Percentiles rank a stretch among this genome's conserved stretches.
phyloP scores from a whole-genome alignment of 441 rosid species.

The Melastoma candidum region DNA sequence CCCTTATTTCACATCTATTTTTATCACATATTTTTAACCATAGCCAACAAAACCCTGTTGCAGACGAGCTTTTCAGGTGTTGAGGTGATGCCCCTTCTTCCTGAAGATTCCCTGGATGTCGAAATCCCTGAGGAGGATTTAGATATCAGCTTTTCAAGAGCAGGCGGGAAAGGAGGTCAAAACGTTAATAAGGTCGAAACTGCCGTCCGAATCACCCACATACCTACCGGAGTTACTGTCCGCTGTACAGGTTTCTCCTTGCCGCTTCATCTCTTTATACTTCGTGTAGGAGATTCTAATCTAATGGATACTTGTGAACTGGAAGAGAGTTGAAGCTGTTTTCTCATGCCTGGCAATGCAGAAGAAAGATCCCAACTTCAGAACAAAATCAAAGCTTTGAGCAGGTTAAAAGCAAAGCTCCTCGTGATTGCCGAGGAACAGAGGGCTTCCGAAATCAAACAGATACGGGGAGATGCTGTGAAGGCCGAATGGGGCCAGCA shows the following conservation, averaged over 20 bases:
- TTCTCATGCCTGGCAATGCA: constrained; percentile 17
- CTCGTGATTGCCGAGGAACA: constrained; percentile 88
- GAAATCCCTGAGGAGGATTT: constrained; percentile 91
- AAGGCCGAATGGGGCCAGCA: constrained; percentile 99
- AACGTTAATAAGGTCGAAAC: constrained; percentile 94
- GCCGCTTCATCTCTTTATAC: background rate
- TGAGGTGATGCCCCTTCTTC: constrained; percentile 96
- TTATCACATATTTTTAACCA: too few species aligned
- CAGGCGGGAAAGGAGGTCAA: constrained; percentile 98
- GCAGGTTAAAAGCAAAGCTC: constrained; percentile 59
- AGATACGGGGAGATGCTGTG: constrained; percentile 80
- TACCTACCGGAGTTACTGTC: constrained; percentile 78
- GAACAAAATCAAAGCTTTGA: constrained; percentile 76
- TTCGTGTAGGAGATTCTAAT: too few species aligned
- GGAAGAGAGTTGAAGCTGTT: too few species aligned
- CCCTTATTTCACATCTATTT: background rate
- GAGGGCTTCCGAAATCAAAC: constrained; percentile 81
- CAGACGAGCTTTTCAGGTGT: constrained; percentile 98
- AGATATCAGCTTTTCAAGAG: constrained; percentile 76
- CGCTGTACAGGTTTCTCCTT: constrained; percentile 67
- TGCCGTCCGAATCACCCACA: constrained; percentile 85
- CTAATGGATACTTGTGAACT: too few species aligned
- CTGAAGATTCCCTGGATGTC: constrained; percentile 61
- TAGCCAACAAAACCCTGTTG: background rate
- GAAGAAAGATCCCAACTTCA: constrained; percentile 89